Evolutionary conservation across 305 asterid genomes (phyloP).

Genomic region (Coffea humblotiana): DNA sequence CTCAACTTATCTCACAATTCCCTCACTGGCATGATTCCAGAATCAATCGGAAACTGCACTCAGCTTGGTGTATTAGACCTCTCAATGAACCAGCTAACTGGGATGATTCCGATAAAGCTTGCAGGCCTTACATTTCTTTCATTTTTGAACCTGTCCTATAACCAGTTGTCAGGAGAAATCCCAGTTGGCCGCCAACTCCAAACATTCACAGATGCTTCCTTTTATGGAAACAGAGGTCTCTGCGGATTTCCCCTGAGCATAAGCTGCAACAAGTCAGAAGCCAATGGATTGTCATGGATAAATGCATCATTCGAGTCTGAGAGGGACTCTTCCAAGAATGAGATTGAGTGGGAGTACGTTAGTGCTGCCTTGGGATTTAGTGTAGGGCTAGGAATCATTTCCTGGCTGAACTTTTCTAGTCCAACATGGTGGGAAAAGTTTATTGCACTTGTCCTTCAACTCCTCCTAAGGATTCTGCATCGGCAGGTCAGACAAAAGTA

Average conservation of each 20-base stretch:
- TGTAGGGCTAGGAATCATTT: background rate
- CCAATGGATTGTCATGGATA: background rate
- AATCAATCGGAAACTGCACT: conserved; percentile 2
- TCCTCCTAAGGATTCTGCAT: background rate
- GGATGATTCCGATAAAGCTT: conserved; percentile 2
- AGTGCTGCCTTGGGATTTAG: conserved; percentile 9
- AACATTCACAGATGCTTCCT: conserved; percentile 6
- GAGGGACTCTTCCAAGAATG: background rate
- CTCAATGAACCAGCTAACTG: conserved; percentile 11
- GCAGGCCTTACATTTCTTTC: conserved; percentile 7
- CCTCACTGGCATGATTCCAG: conserved; percentile 11
- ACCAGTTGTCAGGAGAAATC: background rate
- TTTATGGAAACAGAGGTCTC: conserved; percentile 9
- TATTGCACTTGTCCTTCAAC: background rate
- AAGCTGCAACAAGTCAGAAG: background rate
- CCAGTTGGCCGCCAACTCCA: conserved; percentile 10
- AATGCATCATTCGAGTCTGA: background rate
- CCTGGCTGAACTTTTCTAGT: background rate
- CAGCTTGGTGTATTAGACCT: conserved; percentile 16
- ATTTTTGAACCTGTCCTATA: conserved; percentile 6
- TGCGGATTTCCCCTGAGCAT: conserved; percentile 9
- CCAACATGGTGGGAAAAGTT: conserved; percentile 14
- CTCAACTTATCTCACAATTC: conserved; percentile 22
- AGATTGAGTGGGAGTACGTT: conserved; percentile 8
- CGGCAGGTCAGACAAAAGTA: background rate